Evolutionary conservation across 768 basidiomycete genomes (phyloP), one percentile per base, ranked within the genome.

Genomic region (Dioszegia hungarica): DNA sequence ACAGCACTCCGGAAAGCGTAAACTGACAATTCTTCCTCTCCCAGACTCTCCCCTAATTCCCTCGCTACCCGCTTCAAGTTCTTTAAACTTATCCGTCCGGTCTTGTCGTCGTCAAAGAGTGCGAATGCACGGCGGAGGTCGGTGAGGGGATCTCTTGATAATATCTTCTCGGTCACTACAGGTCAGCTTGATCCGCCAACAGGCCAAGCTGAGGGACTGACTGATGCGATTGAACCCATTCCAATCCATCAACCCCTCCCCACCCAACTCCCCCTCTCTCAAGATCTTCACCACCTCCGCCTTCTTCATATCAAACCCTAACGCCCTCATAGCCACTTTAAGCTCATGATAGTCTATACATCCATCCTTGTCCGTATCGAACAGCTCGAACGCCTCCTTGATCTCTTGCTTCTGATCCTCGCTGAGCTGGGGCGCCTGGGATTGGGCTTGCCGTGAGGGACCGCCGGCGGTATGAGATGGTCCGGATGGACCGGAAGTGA

Each of bases 291-390:
- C 79, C 39, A 99, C 93, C 77, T 99, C 95, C 0, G 90, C 90
- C 79, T 98, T 99, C 81, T 98, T 98, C 79, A 95, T 75, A 75
- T 98, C 95, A 74, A 98, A 98, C 1, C 95, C 95, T 57, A 99
- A 79, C 1, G 95, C 95, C 41, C 95, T 83, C 90, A 99, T 93
- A 49, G 94, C 92, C 69, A 99, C 95, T 77, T 98, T 99, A 68
- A 98, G 83, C 75, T 99, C 95, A 79, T 99, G 95, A 78, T 98
- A 98, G 79, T 97, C 95, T 55, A 98, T 81, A 49, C 83, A 85
- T 31, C 90, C 90, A 72, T 99, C 95, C 80, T 97, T 95, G 82
- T 99, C 95, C 41, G 92, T 89, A 79, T 99, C 95, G 74, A 99
- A 99, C 53, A 99, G 85, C 77, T 98, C 94, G 70, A 99, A 99